Percentiles rank a stretch among this genome's conserved stretches.
These are phyloP conservation scores for Ogataea wickerhamii DNA, from an alignment of 805 yeast species.

Conservation along the genomic window DNA sequence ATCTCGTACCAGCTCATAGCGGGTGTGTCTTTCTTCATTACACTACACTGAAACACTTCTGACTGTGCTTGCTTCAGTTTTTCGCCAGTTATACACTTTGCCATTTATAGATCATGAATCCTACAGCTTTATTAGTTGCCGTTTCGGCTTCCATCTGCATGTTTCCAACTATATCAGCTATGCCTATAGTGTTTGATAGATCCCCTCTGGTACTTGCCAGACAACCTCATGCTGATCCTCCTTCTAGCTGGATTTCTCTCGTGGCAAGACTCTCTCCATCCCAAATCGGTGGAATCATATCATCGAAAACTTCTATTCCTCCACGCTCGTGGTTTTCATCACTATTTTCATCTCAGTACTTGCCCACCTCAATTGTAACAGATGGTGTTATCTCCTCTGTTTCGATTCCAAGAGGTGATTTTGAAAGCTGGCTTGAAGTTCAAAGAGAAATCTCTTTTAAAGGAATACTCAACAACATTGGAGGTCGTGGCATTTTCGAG, in stretches of 20 bases:
- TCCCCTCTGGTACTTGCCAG: neutral
- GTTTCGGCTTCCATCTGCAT: constrained; percentile 3
- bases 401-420: constrained; percentile 33
- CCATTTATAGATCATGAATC: constrained; percentile 7
- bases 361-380: constrained; percentile 9
- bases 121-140: constrained; percentile 3
- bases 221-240: constrained; percentile 3
- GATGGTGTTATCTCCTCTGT: constrained; percentile 20
- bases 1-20: neutral
- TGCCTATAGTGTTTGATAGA: constrained; percentile 8
- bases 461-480: constrained; percentile 52
- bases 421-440: constrained; percentile 45
- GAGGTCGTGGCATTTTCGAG: constrained; percentile 40
- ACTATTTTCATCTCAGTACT: constrained; percentile 1
- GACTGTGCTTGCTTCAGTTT: neutral
- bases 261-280: constrained; percentile 11
- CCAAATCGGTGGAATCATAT: constrained; percentile 6
- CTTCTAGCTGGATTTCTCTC: constrained; percentile 11
- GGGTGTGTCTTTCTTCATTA: neutral
- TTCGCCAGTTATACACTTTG: neutral
- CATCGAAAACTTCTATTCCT: neutral
- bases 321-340: constrained; percentile 5
- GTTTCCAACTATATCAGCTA: constrained; percentile 5
- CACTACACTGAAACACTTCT: neutral
- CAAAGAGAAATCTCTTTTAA: constrained; percentile 43